Evolutionary conservation across 306 rosid species (phyloP).

Genomic region (Potentilla sterilis): DNA sequence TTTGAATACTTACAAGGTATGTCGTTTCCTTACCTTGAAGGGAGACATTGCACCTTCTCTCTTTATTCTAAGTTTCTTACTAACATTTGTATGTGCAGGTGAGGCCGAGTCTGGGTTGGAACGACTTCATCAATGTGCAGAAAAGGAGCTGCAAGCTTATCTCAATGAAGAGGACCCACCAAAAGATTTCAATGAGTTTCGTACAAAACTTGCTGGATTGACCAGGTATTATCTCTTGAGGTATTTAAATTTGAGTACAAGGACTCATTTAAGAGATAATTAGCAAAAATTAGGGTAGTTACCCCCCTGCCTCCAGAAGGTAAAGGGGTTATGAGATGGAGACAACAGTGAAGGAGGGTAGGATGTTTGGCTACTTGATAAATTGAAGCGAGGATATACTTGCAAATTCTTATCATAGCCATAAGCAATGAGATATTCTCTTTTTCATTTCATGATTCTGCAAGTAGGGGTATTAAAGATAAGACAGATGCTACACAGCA

Average conservation of each 20-base stretch:
- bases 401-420: neutral
- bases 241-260: neutral
- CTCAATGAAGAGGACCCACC: slow-evolving; percentile 52
- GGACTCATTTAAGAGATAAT: neutral
- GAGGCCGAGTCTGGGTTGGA: slow-evolving; percentile 86
- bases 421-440: neutral
- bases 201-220: slow-evolving; percentile 76
- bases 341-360: neutral
- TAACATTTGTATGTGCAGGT: slow-evolving; percentile 39
- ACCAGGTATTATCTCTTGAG: slow-evolving; percentile 42
- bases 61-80: neutral
- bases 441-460: neutral
- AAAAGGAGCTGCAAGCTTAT: slow-evolving; percentile 63
- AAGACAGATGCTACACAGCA: neutral
- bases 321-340: neutral
- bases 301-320: neutral
- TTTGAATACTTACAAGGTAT: slow-evolving; percentile 54
- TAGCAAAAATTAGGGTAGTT: slow-evolving; percentile 1
- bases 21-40: slow-evolving; percentile 15
- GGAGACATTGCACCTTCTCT: neutral
- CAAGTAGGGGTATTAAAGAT: neutral
- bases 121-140: slow-evolving; percentile 81
- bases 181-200: slow-evolving; percentile 73
- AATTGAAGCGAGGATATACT: neutral
- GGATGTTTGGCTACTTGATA: neutral